phyloP scores from a whole-genome alignment of 208 protist species.

The Trypanosoma theileri region DNA sequence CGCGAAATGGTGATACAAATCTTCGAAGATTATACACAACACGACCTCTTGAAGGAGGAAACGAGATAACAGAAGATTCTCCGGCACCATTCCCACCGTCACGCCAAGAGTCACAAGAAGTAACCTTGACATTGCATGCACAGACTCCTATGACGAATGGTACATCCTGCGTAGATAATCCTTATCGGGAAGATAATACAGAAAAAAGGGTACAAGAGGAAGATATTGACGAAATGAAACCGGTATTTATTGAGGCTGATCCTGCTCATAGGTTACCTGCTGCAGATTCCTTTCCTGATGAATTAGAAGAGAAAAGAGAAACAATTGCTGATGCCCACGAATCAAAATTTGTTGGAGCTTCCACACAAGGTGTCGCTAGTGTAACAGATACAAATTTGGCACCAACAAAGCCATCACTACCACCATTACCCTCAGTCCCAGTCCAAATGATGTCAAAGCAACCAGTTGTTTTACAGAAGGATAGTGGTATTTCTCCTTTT shows the following conservation, averaged over 20 bases:
- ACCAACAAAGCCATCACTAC: not conserved
- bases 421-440: not conserved
- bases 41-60: not conserved
- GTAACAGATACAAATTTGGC: not conserved
- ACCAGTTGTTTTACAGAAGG: not conserved
- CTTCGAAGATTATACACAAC: not conserved
- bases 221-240: not conserved
- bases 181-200: not conserved
- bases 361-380: not conserved
- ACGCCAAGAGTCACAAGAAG: slow-evolving; percentile 9
- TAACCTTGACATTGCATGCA: not conserved
- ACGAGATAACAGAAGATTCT: slow-evolving; percentile 6
- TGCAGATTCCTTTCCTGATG: too few species aligned
- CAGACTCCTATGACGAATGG: not conserved
- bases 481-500: not conserved
- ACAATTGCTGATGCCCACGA: too few species aligned
- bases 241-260: not conserved
- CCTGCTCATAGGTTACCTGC: too few species aligned
- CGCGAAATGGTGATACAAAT: slow-evolving; percentile 7
- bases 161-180: not conserved
- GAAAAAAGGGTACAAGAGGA: not conserved
- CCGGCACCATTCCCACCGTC: slow-evolving; percentile 18
- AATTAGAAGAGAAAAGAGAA: too few species aligned
- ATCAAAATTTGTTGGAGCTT: too few species aligned
- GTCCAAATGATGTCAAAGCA: not conserved